Evolutionary conservation across 176 grass and related monocot genomes (phyloP).

Genomic region (Zoysia pacifica): DNA sequence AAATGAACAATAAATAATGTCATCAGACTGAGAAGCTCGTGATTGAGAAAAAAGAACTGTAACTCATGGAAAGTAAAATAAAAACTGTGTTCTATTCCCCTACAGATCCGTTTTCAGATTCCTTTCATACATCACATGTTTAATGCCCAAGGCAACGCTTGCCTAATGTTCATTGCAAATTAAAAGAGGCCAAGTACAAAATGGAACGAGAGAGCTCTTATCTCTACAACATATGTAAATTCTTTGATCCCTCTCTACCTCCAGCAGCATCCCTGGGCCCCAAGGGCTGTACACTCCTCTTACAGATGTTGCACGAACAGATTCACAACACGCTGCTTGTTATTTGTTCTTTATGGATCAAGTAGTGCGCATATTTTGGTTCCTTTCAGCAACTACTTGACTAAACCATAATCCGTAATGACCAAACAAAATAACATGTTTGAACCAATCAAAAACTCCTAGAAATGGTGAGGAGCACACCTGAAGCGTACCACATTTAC

Average conservation of each 20-base stretch:
- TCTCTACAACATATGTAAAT: constrained; percentile 46
- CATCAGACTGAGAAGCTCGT: constrained; percentile 26
- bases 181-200: constrained; percentile 44
- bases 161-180: constrained; percentile 45
- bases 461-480: constrained; percentile 50
- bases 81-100: constrained; percentile 28
- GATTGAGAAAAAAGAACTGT: neutral
- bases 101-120: constrained; percentile 17
- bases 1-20: constrained; percentile 29
- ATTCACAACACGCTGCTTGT: constrained; percentile 27
- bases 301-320: constrained; percentile 42
- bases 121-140: constrained; percentile 9
- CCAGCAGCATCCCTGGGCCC: constrained; percentile 38
- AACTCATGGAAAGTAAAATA: constrained; percentile 41
- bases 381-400: constrained; percentile 51
- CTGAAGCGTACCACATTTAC: constrained; percentile 34
- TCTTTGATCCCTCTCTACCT: constrained; percentile 43
- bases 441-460: constrained; percentile 52
- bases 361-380: constrained; percentile 46
- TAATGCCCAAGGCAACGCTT: constrained; percentile 37
- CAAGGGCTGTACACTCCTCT: constrained; percentile 36
- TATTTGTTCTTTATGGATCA: constrained; percentile 40
- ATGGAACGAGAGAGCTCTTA: constrained; percentile 47
- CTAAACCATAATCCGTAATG: constrained; percentile 37
- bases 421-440: constrained; percentile 50